Percentiles rank a stretch among this genome's conserved stretches.
Evolutionary conservation across 2,329 filamentous ascomycete genomes (phyloP).

Genomic region (Balansia obtecta): DNA sequence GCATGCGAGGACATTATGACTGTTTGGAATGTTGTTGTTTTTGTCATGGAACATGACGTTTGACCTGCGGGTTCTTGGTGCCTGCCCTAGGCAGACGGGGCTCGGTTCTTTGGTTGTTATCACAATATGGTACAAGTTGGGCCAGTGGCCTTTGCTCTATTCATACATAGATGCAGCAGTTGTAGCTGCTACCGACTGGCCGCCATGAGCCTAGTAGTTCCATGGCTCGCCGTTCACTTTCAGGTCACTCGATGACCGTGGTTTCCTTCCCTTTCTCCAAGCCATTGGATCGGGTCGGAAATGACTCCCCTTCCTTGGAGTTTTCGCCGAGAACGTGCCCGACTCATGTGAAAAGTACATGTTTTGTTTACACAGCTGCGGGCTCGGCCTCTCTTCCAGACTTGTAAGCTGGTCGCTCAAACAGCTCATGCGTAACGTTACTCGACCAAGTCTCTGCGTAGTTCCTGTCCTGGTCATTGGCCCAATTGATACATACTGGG

Average conservation of each 20-base stretch:
- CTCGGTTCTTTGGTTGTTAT: background rate
- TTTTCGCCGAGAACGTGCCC: background rate
- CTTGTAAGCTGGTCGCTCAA: constrained; percentile 16
- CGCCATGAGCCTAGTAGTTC: background rate
- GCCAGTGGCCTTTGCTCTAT: constrained; percentile 1
- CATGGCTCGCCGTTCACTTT: constrained; percentile 1
- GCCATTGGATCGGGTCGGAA: background rate
- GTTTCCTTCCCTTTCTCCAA: background rate
- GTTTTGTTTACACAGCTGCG: background rate
- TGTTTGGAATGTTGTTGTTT: background rate
- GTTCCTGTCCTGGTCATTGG: constrained; percentile 32
- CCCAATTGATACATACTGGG: constrained; percentile 38
- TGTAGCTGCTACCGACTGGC: background rate
- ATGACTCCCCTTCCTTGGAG: background rate
- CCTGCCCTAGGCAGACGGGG: background rate
- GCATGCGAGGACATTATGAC: background rate
- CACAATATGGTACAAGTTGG: constrained; percentile 3
- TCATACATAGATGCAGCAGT: constrained; percentile 2
- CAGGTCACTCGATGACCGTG: constrained; percentile 1
- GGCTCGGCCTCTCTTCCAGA: constrained; percentile 1
- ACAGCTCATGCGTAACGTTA: constrained; percentile 39
- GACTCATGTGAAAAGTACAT: background rate
- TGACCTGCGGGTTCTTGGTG: background rate
- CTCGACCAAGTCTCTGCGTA: constrained; percentile 36
- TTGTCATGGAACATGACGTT: background rate